Percentiles rank a stretch among this genome's conserved stretches.
Conservation (phyloP, 75 land plant genomes). For the Pseudotsuga menziesii region DNA sequence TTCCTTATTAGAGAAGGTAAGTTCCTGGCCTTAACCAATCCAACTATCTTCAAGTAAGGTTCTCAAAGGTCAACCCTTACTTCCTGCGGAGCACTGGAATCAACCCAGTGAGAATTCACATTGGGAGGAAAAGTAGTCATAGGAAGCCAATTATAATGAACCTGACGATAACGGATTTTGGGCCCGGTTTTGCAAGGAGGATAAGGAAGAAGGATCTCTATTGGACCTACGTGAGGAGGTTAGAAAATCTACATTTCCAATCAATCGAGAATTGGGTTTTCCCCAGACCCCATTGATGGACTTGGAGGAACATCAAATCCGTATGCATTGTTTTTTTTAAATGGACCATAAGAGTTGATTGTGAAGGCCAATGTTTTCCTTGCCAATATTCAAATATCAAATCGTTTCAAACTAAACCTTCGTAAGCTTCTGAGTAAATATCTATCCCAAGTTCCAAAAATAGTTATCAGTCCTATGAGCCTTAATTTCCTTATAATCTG, state of each 20-base stretch:
- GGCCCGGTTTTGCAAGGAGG: slow-evolving; percentile 38
- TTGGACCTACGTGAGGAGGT: slow-evolving; percentile 16
- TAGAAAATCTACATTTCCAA: slow-evolving; percentile 23
- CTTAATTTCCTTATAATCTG: slow-evolving; percentile 51
- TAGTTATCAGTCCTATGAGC: slow-evolving; percentile 44
- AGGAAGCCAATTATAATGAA: slow-evolving; percentile 20
- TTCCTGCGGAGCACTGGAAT: background rate
- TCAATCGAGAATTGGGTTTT: slow-evolving; percentile 13
- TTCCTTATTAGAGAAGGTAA: slow-evolving; percentile 15
- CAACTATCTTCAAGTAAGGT: slow-evolving; percentile 23
- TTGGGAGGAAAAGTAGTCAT: background rate
- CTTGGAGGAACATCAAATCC: slow-evolving; percentile 23
- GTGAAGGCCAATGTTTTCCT: slow-evolving; percentile 75
- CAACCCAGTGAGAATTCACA: background rate
- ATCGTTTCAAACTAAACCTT: slow-evolving; percentile 63
- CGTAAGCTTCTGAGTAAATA: slow-evolving; percentile 38
- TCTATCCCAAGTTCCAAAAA: slow-evolving; percentile 34
- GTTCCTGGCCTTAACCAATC: background rate
- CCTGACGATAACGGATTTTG: slow-evolving; percentile 23
- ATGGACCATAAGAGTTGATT: slow-evolving; percentile 63
- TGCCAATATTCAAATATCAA: slow-evolving; percentile 55
- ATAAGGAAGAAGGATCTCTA: slow-evolving; percentile 38
- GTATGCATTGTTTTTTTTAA: slow-evolving; percentile 63
- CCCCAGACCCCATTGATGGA: slow-evolving; percentile 22
- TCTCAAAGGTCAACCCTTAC: slow-evolving; percentile 36